A percentile compares a stretch with the other conserved stretches of the same genome.
These are phyloP conservation scores for Vanrija humicola DNA, from an alignment of 1,284 basidiomycete species.

Conservation along the genomic window DNA sequence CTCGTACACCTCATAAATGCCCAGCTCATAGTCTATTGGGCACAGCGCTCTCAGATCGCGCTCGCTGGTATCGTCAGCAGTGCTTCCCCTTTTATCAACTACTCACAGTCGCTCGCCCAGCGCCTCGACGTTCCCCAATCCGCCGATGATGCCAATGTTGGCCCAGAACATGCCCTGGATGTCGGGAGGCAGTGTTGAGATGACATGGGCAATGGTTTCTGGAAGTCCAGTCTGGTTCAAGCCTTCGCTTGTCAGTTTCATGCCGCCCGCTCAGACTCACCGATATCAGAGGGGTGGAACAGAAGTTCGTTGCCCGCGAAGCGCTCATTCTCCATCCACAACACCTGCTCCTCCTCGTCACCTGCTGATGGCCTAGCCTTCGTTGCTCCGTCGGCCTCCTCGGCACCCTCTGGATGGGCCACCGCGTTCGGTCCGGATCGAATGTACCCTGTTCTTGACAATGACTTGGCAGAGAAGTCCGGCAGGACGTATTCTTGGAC, in stretches of 20 bases:
- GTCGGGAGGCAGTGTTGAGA: slow-evolving; percentile 67
- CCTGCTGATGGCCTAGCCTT: slow-evolving; percentile 1
- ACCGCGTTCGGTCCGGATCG: slow-evolving; percentile 49
- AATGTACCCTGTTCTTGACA: slow-evolving; percentile 58
- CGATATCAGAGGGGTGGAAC: slow-evolving; percentile 83
- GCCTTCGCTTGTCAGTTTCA: slow-evolving; percentile 53
- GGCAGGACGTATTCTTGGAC: slow-evolving; percentile 85
- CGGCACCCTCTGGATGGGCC: slow-evolving; percentile 6
- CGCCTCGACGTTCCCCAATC: slow-evolving; percentile 69
- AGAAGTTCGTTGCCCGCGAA: slow-evolving; percentile 84
- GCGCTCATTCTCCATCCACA: slow-evolving; percentile 82
- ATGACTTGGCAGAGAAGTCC: slow-evolving; percentile 67
- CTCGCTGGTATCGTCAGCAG: slow-evolving; percentile 39
- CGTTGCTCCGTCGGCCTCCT: slow-evolving; percentile 1
- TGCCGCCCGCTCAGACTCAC: slow-evolving; percentile 50
- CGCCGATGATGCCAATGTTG: slow-evolving; percentile 85
- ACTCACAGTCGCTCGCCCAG: slow-evolving; percentile 67
- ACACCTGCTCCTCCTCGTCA: slow-evolving; percentile 64
- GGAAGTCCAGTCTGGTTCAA: slow-evolving; percentile 75
- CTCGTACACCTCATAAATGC: slow-evolving; percentile 68
- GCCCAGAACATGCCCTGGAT: slow-evolving; percentile 88
- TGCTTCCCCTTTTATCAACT: too few relatives aligned
- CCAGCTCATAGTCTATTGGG: slow-evolving; percentile 68
- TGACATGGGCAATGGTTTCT: slow-evolving; percentile 67
- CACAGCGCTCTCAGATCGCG: slow-evolving; percentile 70